Conservation (phyloP, 192 early-diverging fungal genomes). For the Piromyces finnis region DNA sequence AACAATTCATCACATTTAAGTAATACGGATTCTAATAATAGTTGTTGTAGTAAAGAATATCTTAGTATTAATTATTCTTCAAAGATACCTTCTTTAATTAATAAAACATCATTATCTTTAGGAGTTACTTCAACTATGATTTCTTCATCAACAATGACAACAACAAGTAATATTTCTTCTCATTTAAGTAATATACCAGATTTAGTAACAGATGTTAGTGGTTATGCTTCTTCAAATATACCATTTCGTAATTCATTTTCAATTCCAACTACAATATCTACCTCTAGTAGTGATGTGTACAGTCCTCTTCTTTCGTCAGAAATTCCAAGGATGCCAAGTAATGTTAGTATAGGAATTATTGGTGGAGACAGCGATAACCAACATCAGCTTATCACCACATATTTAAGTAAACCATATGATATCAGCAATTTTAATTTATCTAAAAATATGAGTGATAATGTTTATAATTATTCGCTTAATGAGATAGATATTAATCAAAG, state of each 20-base stretch:
- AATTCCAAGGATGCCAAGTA: not conserved
- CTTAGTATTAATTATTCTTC: not conserved
- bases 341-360: not conserved
- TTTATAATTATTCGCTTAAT: not conserved
- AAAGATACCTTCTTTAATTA: not conserved
- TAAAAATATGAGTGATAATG: not conserved
- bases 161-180: not conserved
- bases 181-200: not conserved
- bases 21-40: too few relatives aligned
- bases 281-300: not conserved
- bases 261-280: not conserved
- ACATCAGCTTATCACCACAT: not conserved
- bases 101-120: not conserved
- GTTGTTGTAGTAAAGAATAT: too few relatives aligned
- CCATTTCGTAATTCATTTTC: not conserved
- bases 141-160: not conserved
- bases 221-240: not conserved
- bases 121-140: not conserved
- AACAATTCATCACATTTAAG: too few relatives aligned
- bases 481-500: not conserved
- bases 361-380: not conserved
- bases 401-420: too few relatives aligned
- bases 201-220: not conserved
- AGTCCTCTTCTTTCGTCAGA: not conserved
- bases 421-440: not conserved